Conservation (phyloP, 805 yeast genomes). For the Kuraishia molischiana region DNA sequence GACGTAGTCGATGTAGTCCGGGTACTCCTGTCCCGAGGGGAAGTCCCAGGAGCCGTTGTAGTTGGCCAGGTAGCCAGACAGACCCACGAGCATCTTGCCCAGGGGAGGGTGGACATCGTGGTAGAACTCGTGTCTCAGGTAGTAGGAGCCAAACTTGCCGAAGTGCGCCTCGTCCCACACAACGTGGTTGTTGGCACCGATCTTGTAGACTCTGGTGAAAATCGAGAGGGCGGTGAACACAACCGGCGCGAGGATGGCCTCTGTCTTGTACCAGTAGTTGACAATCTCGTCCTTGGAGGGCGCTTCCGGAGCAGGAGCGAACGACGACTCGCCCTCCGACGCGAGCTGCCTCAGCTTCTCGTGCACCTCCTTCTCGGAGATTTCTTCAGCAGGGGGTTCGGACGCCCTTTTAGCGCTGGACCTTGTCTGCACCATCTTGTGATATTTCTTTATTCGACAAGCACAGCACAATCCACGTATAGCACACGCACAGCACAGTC, state of each 20-base stretch:
- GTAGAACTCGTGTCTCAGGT: conserved; percentile 69
- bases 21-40: conserved; percentile 72
- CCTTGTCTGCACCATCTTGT: background rate
- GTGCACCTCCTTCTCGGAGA: conserved; percentile 19
- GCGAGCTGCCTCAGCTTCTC: conserved; percentile 19
- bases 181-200: conserved; percentile 64
- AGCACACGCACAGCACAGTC: too few species aligned
- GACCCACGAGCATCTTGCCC: conserved; percentile 72
- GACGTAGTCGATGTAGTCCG: conserved; percentile 68
- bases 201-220: conserved; percentile 63
- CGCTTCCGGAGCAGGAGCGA: conserved; percentile 8
- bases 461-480: too few species aligned
- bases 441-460: too few species aligned
- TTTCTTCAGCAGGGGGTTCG: background rate
- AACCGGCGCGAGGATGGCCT: conserved; percentile 38
- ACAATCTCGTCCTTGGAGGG: conserved; percentile 7
- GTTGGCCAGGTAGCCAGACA: conserved; percentile 76
- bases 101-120: conserved; percentile 86
- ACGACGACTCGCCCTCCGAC: conserved; percentile 7
- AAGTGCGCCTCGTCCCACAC: conserved; percentile 99
- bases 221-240: conserved; percentile 62
- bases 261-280: conserved; percentile 11
- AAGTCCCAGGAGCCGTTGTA: conserved; percentile 84
- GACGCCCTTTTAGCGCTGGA: background rate
- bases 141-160: conserved; percentile 79